Percentiles rank a stretch among this genome's conserved stretches.
Evolutionary conservation across 2,329 filamentous ascomycete genomes (phyloP).

Genomic region (Cladosporium oxysporum): DNA sequence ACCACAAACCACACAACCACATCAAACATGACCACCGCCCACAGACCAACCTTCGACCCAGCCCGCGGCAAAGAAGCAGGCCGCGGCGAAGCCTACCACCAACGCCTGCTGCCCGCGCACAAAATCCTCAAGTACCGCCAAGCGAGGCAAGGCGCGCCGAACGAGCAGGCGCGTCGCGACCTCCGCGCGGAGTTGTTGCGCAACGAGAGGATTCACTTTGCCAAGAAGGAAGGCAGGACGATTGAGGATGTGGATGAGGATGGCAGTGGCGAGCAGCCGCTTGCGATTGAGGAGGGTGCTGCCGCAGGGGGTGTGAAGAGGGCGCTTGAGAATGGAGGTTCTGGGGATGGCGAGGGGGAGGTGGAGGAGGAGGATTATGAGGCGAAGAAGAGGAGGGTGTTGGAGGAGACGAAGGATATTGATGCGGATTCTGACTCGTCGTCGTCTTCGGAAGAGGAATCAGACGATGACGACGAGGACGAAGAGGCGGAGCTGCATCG

Average conservation of each 20-base stretch:
- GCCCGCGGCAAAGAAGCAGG: conserved; percentile 93
- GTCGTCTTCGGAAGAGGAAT: conserved; percentile 48
- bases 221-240: conserved; percentile 72
- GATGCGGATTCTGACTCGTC: conserved; percentile 73
- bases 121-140: conserved; percentile 88
- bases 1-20: too few species aligned
- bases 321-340: conserved; percentile 43
- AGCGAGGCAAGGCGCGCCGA: conserved; percentile 84
- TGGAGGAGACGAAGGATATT: conserved; percentile 84
- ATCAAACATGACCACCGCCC: conserved; percentile 55
- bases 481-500: conserved; percentile 87
- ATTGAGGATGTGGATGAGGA: conserved; percentile 41
- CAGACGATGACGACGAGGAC: conserved; percentile 74
- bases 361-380: conserved; percentile 62
- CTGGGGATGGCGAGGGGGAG: conserved; percentile 46
- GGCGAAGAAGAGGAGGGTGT: conserved; percentile 78
- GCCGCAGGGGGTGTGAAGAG: conserved; percentile 33
- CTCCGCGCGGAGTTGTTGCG: conserved; percentile 85
- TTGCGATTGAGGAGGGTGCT: conserved; percentile 54
- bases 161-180: conserved; percentile 71
- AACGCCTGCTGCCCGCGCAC: conserved; percentile 90
- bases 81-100: conserved; percentile 91
- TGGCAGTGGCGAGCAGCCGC: conserved; percentile 21
- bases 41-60: conserved; percentile 94
- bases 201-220: conserved; percentile 83